A percentile compares a stretch with the other conserved stretches of the same genome.
These are phyloP conservation scores for Candida fluviatilis DNA, from an alignment of 805 yeast genomes.

Conservation along the genomic window DNA sequence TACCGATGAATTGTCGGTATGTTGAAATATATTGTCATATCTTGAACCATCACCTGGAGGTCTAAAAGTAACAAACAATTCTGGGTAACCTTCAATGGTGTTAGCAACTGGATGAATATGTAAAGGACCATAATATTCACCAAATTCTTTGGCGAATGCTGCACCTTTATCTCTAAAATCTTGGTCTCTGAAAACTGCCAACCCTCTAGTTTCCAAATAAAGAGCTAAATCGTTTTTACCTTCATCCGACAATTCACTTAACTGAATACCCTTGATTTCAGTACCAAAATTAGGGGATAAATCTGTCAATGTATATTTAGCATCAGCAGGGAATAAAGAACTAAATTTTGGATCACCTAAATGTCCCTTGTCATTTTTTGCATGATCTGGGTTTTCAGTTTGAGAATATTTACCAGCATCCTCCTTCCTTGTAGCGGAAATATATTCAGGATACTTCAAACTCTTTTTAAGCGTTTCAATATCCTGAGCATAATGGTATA, in stretches of 20 bases:
- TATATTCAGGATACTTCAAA: conserved; percentile 20
- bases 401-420: conserved; percentile 18
- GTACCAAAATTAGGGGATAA: conserved; percentile 24
- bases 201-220: conserved; percentile 21
- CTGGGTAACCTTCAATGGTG: conserved; percentile 19
- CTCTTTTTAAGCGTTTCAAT: conserved; percentile 11
- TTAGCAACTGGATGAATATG: conserved; percentile 22
- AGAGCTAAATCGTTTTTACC: conserved; percentile 25
- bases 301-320: conserved; percentile 13
- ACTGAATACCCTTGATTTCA: conserved; percentile 22
- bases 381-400: conserved; percentile 16
- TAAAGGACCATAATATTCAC: conserved; percentile 23
- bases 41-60: conserved; percentile 17
- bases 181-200: conserved; percentile 22
- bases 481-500: conserved; percentile 3
- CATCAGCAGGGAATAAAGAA: conserved; percentile 14
- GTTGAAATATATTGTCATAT: conserved; percentile 13
- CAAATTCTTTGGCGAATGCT: conserved; percentile 16
- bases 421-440: conserved; percentile 12
- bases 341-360: conserved; percentile 19
- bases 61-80: conserved; percentile 19
- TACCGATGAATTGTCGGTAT: conserved; percentile 7
- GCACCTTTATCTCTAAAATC: conserved; percentile 24
- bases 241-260: conserved; percentile 20
- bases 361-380: conserved; percentile 22